Base-by-base conservation (phyloP, 495 filamentous ascomycete genomes). In the Talaromyces borbonicus region DNA sequence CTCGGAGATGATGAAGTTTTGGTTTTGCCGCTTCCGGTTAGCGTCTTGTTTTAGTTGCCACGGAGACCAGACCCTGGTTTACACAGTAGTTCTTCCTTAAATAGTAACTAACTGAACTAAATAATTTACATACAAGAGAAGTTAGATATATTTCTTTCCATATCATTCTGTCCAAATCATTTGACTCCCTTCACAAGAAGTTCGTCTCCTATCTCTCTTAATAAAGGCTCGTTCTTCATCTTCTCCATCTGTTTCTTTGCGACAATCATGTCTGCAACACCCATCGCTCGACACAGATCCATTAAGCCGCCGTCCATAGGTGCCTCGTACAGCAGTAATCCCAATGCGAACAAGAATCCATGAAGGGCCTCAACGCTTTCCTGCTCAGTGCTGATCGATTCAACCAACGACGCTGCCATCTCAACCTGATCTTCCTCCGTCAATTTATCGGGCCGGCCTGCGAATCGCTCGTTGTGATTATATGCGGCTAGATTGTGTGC, bases 401-500 rank as follows among this genome's bases (percentile, higher is more conserved):
- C 88, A 3, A 94, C 59, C 25, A 89, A 53, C 11, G 82, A 80
- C 0, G 86, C 87, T 1, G 79, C 73, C 3, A 96, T 68, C 56
- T 92, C 88, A 18, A 94, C 75, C 55, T 90, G 83, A 44, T 81
- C 75, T 7, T 67, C 75, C 46, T 86, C 82, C 0, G 75, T 56
- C 3, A 96, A 59, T 1, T 68, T 63, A 24, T 89, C 83, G 2
- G 69, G 61, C 3, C 72, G 58, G 6, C 74, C 69, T 14, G 75
- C 69, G 14, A 72, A 69, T 19, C 87, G 77, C 29, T 74, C 63
- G 38, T 75, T 74, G 55, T 81, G 80, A 53, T 89, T 87, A 7
- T 79, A 71, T 7, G 74, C 61, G 0, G 87, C 76, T 3, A 97
- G 59, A 48, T 96, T 95, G 62, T 90, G 90, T 1, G 85, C 75